Percentiles rank a stretch among this genome's conserved stretches.
Conservation (phyloP, 2,329 filamentous ascomycete species). For the Leptographium flavum region DNA sequence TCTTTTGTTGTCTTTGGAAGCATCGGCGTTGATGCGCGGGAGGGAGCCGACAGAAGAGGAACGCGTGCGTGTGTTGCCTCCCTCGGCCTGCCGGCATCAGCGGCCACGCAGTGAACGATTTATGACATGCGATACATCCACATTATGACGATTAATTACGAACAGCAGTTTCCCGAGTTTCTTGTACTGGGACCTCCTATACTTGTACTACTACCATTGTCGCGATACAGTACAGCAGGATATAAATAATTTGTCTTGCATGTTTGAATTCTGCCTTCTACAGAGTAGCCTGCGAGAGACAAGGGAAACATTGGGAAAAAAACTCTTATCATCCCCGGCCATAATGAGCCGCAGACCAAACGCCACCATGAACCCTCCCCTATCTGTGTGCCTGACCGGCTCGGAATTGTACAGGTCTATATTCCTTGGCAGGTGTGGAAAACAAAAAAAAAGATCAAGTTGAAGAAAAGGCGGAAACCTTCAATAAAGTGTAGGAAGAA, state of each 20-base stretch:
- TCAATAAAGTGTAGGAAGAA: no score
- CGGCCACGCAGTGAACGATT: background rate
- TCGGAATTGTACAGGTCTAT: conserved; percentile 9
- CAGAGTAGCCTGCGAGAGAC: background rate
- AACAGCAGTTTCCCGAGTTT: background rate
- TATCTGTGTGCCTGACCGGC: conserved; percentile 2
- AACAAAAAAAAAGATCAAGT: background rate
- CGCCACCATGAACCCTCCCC: background rate
- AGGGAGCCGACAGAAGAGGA: no score
- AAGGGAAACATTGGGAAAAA: no score
- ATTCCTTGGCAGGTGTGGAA: background rate
- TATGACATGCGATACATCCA: background rate
- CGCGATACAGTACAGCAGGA: no score
- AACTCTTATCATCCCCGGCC: background rate
- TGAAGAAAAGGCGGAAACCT: background rate
- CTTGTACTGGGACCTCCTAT: no score
- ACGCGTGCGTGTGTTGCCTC: no score
- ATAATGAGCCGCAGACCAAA: background rate
- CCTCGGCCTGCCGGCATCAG: no score
- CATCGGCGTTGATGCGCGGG: no score
- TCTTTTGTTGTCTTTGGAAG: background rate
- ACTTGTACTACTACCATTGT: background rate
- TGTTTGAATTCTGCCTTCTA: no score
- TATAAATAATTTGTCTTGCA: background rate
- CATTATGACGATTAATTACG: background rate